Evolutionary conservation across 495 filamentous ascomycete genomes (phyloP), one percentile per base, ranked within the genome.

Genomic region (Penicillium malachiteum): DNA sequence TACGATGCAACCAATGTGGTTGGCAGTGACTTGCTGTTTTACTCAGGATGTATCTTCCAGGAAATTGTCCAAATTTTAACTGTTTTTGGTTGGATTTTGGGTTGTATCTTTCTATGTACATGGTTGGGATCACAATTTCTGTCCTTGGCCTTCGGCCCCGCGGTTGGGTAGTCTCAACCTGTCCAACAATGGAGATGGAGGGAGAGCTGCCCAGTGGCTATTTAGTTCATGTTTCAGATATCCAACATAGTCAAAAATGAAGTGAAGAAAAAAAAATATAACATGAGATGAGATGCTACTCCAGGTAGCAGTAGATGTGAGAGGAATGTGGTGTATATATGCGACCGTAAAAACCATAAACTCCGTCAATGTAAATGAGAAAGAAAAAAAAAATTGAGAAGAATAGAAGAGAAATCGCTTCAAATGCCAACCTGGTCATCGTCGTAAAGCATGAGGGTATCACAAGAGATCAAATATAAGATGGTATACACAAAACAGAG

Each of bases 381-480:
- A 40, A 6, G 16, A 42, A 58, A 51, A 40, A 10, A 30, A 40
- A 42, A 42, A 35, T 32, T 26, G 11, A 45, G 18, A 51, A 37
- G 38, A 11, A 59, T 33, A 55, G 21, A 48, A 33, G 40, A 41
- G 14, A 12, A 31, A 17, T 54, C 58, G 58, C 58, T 60, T 37
- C 47, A 42, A 21, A 57, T 58, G 32, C 16, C 43, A 41, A 5
- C 39, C 40, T 38, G 49, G 30, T 60, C 54, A 39, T 66, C 58
- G 56, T 60, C 45, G 48, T 60, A 16, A 51, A 53, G 49, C 44
- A 51, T 60, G 42, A 56, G 65, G 65, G 65, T 68, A 68, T 68
- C 65, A 65, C 52, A 59, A 45, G 14, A 48, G 13, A 57, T 46
- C 30, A 54, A 48, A 53, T 50, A 50, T 48, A 60, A 46, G 49